Base-by-base conservation (phyloP, 2,329 filamentous ascomycete genomes). In the Sclerotinia borealis region DNA sequence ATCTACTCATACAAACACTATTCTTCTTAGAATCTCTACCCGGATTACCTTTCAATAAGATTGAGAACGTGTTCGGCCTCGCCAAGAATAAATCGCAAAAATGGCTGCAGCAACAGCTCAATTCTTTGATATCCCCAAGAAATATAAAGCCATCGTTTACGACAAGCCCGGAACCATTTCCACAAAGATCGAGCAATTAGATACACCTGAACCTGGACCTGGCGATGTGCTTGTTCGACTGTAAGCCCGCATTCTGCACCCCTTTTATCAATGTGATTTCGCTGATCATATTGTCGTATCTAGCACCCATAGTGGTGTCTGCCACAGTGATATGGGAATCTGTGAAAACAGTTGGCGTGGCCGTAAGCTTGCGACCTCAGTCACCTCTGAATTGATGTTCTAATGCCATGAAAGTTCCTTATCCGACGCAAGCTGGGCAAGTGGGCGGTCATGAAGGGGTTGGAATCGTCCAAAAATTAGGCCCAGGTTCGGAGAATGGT, bases 371-470 rank as follows among this genome's bases (percentile, higher is more conserved):
- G 34, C 17, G 25, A 39, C 22, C 37, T 19, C 37, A 54, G 67
- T 59, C 55, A 59, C 41, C 51, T 41, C 56, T 63, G 48, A 58
- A 43, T 55, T 43, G 19, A 17, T 22, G 36, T 52, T 47, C 39
- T 76, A 80, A 78, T 88, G 83, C 76, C 27, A 36, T 66, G 79
- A 51, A 77, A 13, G 80, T 90, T 1, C 85, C 85, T 2, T 78
- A 77, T 66, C 84, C 82, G 41, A 87, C 85, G 9, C 81, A 81
- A 70, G 74, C 80, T 43, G 84, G 84, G 11, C 86, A 89, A 73
- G 81, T 89, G 4, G 87, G 87, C 48, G 88, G 88, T 5, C 87
- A 90, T 71, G 87, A 90, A 75, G 87, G 87, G 22, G 83, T 90
- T 1, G 85, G 85, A 48, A 81, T 81, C 59, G 78, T 90, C 37